Evolutionary conservation across 2,329 filamentous ascomycete genomes (phyloP), one percentile per base, ranked within the genome.

Genomic region (Aureobasidium namibiae): DNA sequence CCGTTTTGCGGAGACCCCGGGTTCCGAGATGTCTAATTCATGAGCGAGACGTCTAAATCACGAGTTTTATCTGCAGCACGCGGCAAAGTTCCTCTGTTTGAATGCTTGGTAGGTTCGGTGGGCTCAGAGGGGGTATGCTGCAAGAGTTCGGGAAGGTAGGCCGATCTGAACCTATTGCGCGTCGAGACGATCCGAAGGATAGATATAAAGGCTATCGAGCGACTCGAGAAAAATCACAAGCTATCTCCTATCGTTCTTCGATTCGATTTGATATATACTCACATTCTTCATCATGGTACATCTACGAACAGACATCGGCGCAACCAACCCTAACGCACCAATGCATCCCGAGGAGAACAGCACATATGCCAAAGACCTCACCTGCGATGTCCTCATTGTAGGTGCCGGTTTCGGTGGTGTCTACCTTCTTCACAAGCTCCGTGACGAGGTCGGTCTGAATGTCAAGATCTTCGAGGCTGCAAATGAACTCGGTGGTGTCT

Each of bases 401-500:
- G 67, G 67, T 33, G 66, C 67, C 13, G 67, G 67, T n/a, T 68
- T 68, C 41, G 64, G 64, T 41, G 67, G 66, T 57, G 62, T 66
- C 41, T 68, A 67, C 31, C 63, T 67, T 3, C 60, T 67, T 18
- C 64, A 73, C 60, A 62, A 67, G 34, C 62, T 73, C 31, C 66
- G 70, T n/a, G 63, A 66, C 24, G 63, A 68, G 61, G 63, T 68
- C 6, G 71, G 71, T 11, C 62, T 72, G 33, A 67, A 67, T 2
- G 65, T 67, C 53, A 70, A 71, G 48, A 67, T 71, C 58, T 68
- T 73, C 56, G 73, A 74, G 56, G 66, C 69, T 2, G 73, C 69
- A 3, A 64, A 61, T 11, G 67, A 68, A 36, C 69, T 73, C 54
- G 72, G 72, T 38, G 72, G 72, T 14, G 69, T 71, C 14, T 74